Evolutionary conservation across 805 yeast genomes (phyloP).

Genomic region (Debaryomyces hansenii): DNA sequence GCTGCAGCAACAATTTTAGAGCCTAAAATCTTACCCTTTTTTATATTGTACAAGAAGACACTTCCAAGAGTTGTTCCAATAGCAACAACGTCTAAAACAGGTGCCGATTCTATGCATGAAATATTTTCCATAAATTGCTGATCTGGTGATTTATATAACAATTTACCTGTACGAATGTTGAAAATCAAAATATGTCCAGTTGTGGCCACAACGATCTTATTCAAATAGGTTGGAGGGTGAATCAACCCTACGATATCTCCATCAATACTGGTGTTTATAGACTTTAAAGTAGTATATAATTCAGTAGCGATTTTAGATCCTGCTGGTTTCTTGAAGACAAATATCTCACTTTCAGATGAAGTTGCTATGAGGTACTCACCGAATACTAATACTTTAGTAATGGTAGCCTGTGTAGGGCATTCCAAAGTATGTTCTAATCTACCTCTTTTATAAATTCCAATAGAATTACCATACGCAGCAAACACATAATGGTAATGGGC

Average conservation of each 20-base stretch:
- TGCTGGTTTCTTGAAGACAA: slow-evolving; percentile 52
- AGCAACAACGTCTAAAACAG: slow-evolving; percentile 82
- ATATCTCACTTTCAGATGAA: slow-evolving; percentile 39
- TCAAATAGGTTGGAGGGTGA: slow-evolving; percentile 91
- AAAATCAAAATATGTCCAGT: slow-evolving; percentile 56
- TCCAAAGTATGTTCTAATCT: slow-evolving; percentile 48
- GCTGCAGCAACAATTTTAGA: slow-evolving; percentile 49
- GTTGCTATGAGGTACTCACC: slow-evolving; percentile 76
- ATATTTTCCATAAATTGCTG: slow-evolving; percentile 51
- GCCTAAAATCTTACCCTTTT: slow-evolving; percentile 55
- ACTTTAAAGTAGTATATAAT: slow-evolving; percentile 61
- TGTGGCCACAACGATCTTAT: slow-evolving; percentile 86
- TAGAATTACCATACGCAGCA: slow-evolving; percentile 67
- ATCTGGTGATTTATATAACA: slow-evolving; percentile 53
- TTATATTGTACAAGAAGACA: slow-evolving; percentile 64
- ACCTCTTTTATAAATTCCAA: slow-evolving; percentile 86
- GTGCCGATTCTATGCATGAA: slow-evolving; percentile 76
- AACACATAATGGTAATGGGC: slow-evolving; percentile 84
- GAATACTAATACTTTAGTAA: slow-evolving; percentile 59
- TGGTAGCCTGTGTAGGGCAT: slow-evolving; percentile 31
- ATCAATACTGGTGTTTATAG: slow-evolving; percentile 53
- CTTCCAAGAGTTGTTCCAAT: slow-evolving; percentile 73
- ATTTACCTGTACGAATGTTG: slow-evolving; percentile 77
- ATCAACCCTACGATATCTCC: slow-evolving; percentile 69
- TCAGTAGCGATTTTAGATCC: slow-evolving; percentile 55